Evolutionary conservation across 2,329 filamentous ascomycete genomes (phyloP).

Genomic region (Apiospora koreana): DNA sequence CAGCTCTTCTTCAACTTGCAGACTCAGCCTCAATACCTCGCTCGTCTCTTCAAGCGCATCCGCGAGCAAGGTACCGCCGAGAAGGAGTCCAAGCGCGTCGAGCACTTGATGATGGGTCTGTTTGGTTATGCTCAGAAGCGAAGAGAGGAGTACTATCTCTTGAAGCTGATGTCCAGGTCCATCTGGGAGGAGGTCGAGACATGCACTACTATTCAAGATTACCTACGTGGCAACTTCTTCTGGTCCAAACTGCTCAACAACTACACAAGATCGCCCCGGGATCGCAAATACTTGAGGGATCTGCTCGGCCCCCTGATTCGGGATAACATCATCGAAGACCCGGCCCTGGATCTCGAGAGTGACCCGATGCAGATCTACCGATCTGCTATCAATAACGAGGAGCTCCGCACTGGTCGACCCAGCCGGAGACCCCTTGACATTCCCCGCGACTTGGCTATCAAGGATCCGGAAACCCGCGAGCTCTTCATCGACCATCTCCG

Average conservation of each 20-base stretch:
- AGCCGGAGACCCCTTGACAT: slow-evolving; percentile 83
- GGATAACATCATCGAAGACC: slow-evolving; percentile 91
- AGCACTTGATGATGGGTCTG: slow-evolving; percentile 91
- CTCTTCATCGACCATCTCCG: slow-evolving; percentile 94
- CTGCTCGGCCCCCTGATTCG: slow-evolving; percentile 82
- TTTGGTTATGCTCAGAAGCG: slow-evolving; percentile 98
- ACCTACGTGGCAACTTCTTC: slow-evolving; percentile 86
- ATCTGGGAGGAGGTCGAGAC: slow-evolving; percentile 83
- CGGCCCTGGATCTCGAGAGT: slow-evolving; percentile 88
- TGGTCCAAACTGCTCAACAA: slow-evolving; percentile 85
- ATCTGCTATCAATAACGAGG: slow-evolving; percentile 94
- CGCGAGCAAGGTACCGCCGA: slow-evolving; percentile 84
- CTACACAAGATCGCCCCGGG: slow-evolving; percentile 87
- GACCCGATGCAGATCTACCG: slow-evolving; percentile 97
- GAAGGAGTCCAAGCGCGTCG: slow-evolving; percentile 89
- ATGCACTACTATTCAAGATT: slow-evolving; percentile 76
- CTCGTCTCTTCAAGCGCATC: slow-evolving; percentile 80
- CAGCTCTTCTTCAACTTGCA: slow-evolving; percentile 97
- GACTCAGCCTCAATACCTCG: slow-evolving; percentile 93
- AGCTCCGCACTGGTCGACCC: slow-evolving; percentile 84
- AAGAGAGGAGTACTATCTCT: slow-evolving; percentile 92
- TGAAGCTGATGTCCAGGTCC: slow-evolving; percentile 83
- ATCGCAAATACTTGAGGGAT: slow-evolving; percentile 89
- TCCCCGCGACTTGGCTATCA: slow-evolving; percentile 89
- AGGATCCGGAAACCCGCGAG: slow-evolving; percentile 87